Conservation (phyloP, 257 asterid species). For the Echium plantagineum region DNA sequence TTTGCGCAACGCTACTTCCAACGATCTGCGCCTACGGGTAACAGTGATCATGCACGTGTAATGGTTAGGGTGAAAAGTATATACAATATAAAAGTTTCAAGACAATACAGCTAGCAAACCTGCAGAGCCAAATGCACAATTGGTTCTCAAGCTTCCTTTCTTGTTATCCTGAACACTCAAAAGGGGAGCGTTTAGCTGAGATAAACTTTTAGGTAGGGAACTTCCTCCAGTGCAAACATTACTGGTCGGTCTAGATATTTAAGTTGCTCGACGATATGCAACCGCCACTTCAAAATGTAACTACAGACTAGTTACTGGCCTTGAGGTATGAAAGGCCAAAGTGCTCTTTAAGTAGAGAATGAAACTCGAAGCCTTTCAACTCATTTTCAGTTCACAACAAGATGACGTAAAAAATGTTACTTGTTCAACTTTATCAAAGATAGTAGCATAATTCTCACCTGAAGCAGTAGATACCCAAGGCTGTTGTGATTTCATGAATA, state of each 20-base stretch:
- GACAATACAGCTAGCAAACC: background rate
- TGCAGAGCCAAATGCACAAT: background rate
- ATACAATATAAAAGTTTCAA: background rate
- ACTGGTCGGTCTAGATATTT: no score
- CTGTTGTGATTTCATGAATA: conserved; percentile 85
- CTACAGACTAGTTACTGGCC: no score
- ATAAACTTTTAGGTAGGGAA: no score
- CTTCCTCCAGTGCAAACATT: no score
- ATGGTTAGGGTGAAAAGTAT: no score
- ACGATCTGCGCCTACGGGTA: background rate
- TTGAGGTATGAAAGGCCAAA: no score
- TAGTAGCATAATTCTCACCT: conserved; percentile 37
- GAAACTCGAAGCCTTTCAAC: no score
- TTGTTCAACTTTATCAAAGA: no score
- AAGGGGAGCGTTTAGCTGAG: no score
- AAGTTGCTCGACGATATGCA: background rate
- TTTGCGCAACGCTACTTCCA: background rate
- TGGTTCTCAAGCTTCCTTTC: conserved; percentile 72
- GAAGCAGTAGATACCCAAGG: conserved; percentile 87
- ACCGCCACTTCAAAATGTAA: no score
- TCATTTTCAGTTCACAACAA: no score
- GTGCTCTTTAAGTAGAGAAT: no score
- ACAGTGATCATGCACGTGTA: background rate
- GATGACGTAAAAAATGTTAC: background rate
- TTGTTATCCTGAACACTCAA: conserved; percentile 87